A percentile compares a stretch with the other conserved stretches of the same genome.
Evolutionary conservation across 177 flowering plant species (phyloP).

Genomic region (Vitis hybrid): DNA sequence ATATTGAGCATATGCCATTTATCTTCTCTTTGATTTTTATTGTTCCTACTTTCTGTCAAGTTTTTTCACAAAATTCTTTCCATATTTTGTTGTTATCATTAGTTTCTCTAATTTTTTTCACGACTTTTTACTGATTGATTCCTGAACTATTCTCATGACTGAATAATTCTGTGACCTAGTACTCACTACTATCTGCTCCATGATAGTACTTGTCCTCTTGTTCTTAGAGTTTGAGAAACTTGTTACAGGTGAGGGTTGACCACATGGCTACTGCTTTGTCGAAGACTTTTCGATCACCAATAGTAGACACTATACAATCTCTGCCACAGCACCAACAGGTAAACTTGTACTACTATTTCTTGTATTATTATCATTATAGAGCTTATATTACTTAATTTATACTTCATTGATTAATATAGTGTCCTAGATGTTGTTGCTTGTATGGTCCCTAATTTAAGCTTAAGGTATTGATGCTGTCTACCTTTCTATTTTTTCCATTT

Average conservation of each 20-base stretch:
- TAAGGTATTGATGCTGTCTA: no score
- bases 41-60: neutral
- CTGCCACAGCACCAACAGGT: slow-evolving; percentile 99
- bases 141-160: no score
- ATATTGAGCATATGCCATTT: neutral
- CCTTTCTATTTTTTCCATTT: no score
- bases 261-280: slow-evolving; percentile 90
- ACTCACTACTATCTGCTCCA: no score
- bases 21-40: neutral
- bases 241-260: slow-evolving; percentile 72
- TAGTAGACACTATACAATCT: slow-evolving; percentile 82
- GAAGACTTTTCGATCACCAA: slow-evolving; percentile 70
- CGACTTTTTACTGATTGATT: no score
- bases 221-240: slow-evolving; percentile 2
- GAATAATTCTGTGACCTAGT: no score
- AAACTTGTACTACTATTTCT: slow-evolving; percentile 4
- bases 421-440: no score
- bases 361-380: neutral
- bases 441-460: no score
- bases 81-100: neutral
- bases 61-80: neutral
- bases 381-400: no score
- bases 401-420: no score
- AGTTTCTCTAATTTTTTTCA: neutral
- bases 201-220: neutral